Evolutionary conservation across 1,284 basidiomycete genomes (phyloP).

Genomic region (Trametes pubescens): DNA sequence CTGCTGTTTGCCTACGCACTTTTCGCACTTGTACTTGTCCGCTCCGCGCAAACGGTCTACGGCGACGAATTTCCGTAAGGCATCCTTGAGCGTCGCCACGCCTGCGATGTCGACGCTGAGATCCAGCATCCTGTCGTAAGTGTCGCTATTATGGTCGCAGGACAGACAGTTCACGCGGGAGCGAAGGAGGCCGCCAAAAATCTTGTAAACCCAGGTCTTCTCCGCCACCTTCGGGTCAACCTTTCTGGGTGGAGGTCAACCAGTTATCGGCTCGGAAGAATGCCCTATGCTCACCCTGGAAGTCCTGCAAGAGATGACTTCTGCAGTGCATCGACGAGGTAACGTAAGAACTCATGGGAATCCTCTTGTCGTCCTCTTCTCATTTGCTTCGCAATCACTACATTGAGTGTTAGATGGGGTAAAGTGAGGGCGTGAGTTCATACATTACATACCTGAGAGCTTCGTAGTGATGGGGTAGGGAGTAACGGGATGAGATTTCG

Average conservation of each 20-base stretch:
- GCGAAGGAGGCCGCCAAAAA: slow-evolving; percentile 93
- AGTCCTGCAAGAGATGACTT: slow-evolving; percentile 81
- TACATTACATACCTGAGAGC: slow-evolving; percentile 71
- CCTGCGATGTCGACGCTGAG: slow-evolving; percentile 88
- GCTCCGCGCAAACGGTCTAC: slow-evolving; percentile 87
- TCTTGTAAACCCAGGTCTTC: slow-evolving; percentile 93
- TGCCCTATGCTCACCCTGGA: slow-evolving; percentile 63
- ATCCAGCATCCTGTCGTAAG: slow-evolving; percentile 95
- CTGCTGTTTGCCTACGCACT: slow-evolving; percentile 55
- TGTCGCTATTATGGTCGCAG: slow-evolving; percentile 93
- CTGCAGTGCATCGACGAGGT: slow-evolving; percentile 92
- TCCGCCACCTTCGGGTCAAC: slow-evolving; percentile 82
- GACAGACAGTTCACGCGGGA: slow-evolving; percentile 92
- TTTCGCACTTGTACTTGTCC: slow-evolving; percentile 99
- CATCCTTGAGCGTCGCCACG: slow-evolving; percentile 71
- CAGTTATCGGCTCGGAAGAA: not conserved
- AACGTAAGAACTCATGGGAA: slow-evolving; percentile 97
- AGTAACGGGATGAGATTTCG: slow-evolving; percentile 55
- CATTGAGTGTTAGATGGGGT: not conserved
- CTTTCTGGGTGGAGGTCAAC: slow-evolving; percentile 60
- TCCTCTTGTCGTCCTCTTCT: slow-evolving; percentile 95
- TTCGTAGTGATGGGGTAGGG: slow-evolving; percentile 72
- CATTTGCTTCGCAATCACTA: slow-evolving; percentile 93
- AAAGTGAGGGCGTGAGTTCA: not conserved
- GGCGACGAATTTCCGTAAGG: slow-evolving; percentile 85